Conservation (phyloP, 768 basidiomycete species). For the Mycena latifolia region DNA sequence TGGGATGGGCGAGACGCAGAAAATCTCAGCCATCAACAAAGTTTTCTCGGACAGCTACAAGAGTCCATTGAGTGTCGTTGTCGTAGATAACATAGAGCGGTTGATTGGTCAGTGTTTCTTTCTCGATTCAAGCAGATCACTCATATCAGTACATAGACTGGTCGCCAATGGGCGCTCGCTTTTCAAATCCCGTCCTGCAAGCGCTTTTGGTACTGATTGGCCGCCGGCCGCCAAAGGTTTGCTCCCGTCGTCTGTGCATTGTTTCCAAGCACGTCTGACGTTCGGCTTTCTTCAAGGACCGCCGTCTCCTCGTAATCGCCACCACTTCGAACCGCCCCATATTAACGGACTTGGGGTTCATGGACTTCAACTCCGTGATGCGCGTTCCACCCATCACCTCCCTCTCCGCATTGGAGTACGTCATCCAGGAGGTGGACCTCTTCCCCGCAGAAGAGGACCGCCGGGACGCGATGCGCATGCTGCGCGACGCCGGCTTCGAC, state of each 20-base stretch:
- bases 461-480: slow-evolving; percentile 69
- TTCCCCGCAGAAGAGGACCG: slow-evolving; percentile 72
- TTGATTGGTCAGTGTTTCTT: slow-evolving; percentile 72
- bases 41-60: slow-evolving; percentile 97
- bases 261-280: slow-evolving; percentile 11
- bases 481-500: slow-evolving; percentile 82
- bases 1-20: slow-evolving; percentile 92
- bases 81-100: slow-evolving; percentile 95
- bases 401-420: slow-evolving; percentile 77
- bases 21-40: slow-evolving; percentile 92
- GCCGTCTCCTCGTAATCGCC: slow-evolving; percentile 90
- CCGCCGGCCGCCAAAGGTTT: slow-evolving; percentile 92
- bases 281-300: slow-evolving; percentile 65
- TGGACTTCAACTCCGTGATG: slow-evolving; percentile 93
- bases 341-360: slow-evolving; percentile 88
- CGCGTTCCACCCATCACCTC: slow-evolving; percentile 85
- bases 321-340: slow-evolving; percentile 92
- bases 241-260: not conserved
- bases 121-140: not conserved
- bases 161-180: slow-evolving; percentile 96
- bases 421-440: slow-evolving; percentile 84
- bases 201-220: slow-evolving; percentile 89
- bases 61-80: slow-evolving; percentile 95
- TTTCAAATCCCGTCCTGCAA: slow-evolving; percentile 95
- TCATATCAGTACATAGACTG: slow-evolving; percentile 65